phyloP scores from a whole-genome alignment of 192 early-diverging fungal genomes.

The Entophlyctis luteolus region DNA sequence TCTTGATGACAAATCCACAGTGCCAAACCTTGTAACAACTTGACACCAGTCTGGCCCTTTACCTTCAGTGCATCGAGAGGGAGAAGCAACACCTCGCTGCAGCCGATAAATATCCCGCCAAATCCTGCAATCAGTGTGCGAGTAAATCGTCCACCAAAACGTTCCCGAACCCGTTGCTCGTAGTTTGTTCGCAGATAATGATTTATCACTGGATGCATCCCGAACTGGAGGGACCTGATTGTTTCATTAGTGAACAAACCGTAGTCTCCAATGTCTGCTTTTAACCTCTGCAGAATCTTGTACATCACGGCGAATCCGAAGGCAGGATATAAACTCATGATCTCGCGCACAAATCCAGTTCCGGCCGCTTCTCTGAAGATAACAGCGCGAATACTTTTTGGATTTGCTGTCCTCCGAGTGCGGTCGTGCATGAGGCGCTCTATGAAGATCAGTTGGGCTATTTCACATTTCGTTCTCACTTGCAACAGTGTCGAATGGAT shows the following conservation, averaged over 20 bases:
- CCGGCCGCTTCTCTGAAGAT: slow-evolving; percentile 75
- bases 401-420: not conserved
- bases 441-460: not conserved
- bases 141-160: slow-evolving; percentile 78
- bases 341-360: slow-evolving; percentile 60
- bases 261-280: too few relatives aligned
- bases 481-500: slow-evolving; percentile 80
- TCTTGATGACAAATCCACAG: too few relatives aligned
- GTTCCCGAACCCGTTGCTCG: slow-evolving; percentile 55
- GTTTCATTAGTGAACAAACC: not conserved
- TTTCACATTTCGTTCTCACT: not conserved
- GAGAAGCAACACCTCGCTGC: slow-evolving; percentile 84
- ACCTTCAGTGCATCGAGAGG: slow-evolving; percentile 91
- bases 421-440: slow-evolving; percentile 40
- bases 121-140: slow-evolving; percentile 53
- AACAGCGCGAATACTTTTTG: slow-evolving; percentile 66
- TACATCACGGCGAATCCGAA: slow-evolving; percentile 90
- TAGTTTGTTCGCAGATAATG: slow-evolving; percentile 70
- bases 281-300: slow-evolving; percentile 86
- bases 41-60: slow-evolving; percentile 80
- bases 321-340: slow-evolving; percentile 82
- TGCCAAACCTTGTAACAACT: slow-evolving; percentile 24
- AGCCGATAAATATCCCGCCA: slow-evolving; percentile 68
- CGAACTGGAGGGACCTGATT: slow-evolving; percentile 53
- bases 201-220: slow-evolving; percentile 83